Conservation (phyloP, 2,329 filamentous ascomycete genomes). For the Verticillium klebahnii region DNA sequence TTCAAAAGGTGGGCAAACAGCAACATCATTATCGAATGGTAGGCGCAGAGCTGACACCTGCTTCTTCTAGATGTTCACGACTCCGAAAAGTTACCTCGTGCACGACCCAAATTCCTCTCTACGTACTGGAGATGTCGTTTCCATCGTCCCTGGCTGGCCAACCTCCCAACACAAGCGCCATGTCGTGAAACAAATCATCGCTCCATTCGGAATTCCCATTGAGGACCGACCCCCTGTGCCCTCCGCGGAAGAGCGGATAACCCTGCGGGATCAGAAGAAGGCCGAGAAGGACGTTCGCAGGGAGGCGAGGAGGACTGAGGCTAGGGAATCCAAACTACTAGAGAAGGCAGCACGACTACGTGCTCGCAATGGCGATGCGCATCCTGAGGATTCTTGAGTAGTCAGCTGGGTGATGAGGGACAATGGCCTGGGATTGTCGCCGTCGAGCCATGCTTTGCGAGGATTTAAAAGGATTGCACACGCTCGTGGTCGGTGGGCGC, state of each 20-base stretch:
- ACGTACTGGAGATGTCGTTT: conserved; percentile 69
- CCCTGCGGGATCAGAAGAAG: conserved; percentile 48
- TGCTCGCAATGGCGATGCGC: not conserved
- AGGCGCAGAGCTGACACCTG: not conserved
- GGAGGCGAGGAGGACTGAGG: conserved; percentile 25
- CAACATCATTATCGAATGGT: not conserved
- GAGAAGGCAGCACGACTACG: not conserved
- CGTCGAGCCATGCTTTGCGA: not conserved
- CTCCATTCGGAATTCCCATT: conserved; percentile 60
- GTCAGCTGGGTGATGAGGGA: not conserved
- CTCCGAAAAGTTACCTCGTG: conserved; percentile 62
- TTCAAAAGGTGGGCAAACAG: conserved; percentile 10
- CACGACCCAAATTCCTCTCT: conserved; percentile 75
- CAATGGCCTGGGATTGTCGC: not conserved
- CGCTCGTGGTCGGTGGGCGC: not conserved
- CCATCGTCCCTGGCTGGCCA: conserved; percentile 62
- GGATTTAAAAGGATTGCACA: not conserved
- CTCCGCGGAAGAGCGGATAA: conserved; percentile 56
- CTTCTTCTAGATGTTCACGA: conserved; percentile 57
- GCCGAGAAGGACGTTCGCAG: conserved; percentile 52
- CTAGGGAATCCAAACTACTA: not conserved
- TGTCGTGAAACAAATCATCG: conserved; percentile 70
- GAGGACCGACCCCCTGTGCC: conserved; percentile 62
- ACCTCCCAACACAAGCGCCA: conserved; percentile 65
- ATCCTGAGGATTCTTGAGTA: not conserved